Evolutionary conservation across 2,329 filamentous ascomycete species (phyloP).

Genomic region (Fulvia fulva): DNA sequence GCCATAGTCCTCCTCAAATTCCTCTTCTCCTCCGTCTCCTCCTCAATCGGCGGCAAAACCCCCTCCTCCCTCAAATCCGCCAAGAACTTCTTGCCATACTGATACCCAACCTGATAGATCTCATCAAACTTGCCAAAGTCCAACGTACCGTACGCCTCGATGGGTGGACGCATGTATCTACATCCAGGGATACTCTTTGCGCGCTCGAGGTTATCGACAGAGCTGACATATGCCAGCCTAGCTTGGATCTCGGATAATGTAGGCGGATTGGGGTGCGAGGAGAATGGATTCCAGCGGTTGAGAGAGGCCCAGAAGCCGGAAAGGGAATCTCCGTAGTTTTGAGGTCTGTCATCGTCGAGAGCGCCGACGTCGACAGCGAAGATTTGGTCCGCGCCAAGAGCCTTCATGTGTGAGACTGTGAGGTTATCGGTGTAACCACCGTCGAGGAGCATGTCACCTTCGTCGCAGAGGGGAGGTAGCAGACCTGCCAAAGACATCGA

Average conservation of each 20-base stretch:
- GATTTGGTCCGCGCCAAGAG: conserved; percentile 84
- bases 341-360: conserved; percentile 85
- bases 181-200: conserved; percentile 89
- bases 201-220: conserved; percentile 87
- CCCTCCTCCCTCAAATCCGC: conserved; percentile 73
- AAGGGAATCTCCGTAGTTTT: conserved; percentile 87
- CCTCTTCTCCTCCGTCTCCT: conserved; percentile 49
- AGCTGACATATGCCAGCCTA: conserved; percentile 88
- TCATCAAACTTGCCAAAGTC: conserved; percentile 98
- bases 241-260: conserved; percentile 95
- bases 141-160: conserved; percentile 88
- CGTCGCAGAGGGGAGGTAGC: conserved; percentile 89
- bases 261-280: conserved; percentile 80
- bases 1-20: conserved; percentile 52
- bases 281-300: conserved; percentile 97
- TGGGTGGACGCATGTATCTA: conserved; percentile 92
- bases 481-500: conserved; percentile 95
- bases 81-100: conserved; percentile 77
- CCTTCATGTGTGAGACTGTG: conserved; percentile 96
- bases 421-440: conserved; percentile 97
- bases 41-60: conserved; percentile 55
- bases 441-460: conserved; percentile 93
- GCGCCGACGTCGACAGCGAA: conserved; percentile 94
- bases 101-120: conserved; percentile 85
- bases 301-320: conserved; percentile 92